phyloP scores from a whole-genome alignment of 257 asterid species.

The Nicotiana otophora region DNA sequence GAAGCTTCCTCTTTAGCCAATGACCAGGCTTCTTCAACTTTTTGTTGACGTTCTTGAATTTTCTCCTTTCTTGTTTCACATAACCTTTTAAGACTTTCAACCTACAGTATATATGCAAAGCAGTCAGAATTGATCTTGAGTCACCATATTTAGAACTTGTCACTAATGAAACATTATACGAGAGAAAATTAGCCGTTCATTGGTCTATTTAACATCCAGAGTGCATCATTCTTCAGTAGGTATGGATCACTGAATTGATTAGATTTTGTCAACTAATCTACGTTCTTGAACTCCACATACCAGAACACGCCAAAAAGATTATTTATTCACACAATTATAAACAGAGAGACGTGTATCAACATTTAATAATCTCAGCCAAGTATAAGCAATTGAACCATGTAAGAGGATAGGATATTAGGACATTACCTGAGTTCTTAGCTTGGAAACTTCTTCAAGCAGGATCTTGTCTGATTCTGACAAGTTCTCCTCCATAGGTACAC shows the following conservation, averaged over 20 bases:
- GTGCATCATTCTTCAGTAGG: not conserved
- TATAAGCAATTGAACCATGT: not conserved
- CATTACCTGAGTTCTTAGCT: constrained; percentile 35
- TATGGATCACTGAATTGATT: not conserved
- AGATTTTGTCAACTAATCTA: not conserved
- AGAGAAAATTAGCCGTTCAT: not conserved
- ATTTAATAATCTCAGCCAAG: not conserved
- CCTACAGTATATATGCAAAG: constrained; percentile 20
- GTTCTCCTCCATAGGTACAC: constrained; percentile 13
- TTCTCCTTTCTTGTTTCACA: constrained; percentile 33
- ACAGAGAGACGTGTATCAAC: not conserved
- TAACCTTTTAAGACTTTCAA: constrained; percentile 29
- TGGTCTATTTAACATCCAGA: not conserved
- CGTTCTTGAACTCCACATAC: not conserved
- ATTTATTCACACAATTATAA: not conserved
- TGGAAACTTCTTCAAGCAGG: constrained; percentile 30
- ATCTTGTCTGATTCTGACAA: constrained; percentile 17
- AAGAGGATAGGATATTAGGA: constrained; percentile 4
- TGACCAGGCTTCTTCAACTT: constrained; percentile 40
- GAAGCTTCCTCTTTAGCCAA: constrained; percentile 45
- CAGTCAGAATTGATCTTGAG: not conserved
- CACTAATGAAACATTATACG: not conserved
- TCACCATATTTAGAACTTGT: not conserved
- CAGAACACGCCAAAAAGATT: not conserved
- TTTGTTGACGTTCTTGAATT: constrained; percentile 32